These are phyloP conservation scores for Cytospora piceae DNA, from an alignment of 2,329 filamentous ascomycete species.

Conservation along the genomic window DNA sequence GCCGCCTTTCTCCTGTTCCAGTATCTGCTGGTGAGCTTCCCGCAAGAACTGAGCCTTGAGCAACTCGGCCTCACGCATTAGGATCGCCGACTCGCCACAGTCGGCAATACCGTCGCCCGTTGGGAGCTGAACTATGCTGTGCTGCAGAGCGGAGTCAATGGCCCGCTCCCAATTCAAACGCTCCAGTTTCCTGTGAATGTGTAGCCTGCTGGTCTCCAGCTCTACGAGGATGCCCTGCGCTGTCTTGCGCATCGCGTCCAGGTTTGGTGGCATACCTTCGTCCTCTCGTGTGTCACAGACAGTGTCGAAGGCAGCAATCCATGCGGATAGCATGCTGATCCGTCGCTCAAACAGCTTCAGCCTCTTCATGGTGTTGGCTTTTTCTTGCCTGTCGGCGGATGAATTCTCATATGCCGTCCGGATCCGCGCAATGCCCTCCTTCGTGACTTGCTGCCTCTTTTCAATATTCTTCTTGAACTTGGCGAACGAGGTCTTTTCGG, in stretches of 20 bases:
- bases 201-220: slow-evolving; percentile 85
- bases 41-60: slow-evolving; percentile 81
- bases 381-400: slow-evolving; percentile 75
- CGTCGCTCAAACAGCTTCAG: slow-evolving; percentile 81
- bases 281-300: slow-evolving; percentile 74
- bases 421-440: slow-evolving; percentile 80
- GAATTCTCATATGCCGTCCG: slow-evolving; percentile 85
- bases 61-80: slow-evolving; percentile 83
- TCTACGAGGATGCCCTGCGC: slow-evolving; percentile 88
- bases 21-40: slow-evolving; percentile 74
- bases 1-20: slow-evolving; percentile 82
- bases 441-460: slow-evolving; percentile 75
- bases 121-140: slow-evolving; percentile 78
- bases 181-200: slow-evolving; percentile 82
- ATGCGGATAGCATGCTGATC: slow-evolving; percentile 83
- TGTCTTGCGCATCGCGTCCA: slow-evolving; percentile 80
- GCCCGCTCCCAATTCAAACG: slow-evolving; percentile 85
- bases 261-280: slow-evolving; percentile 69
- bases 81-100: slow-evolving; percentile 67
- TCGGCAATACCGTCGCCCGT: slow-evolving; percentile 69
- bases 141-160: slow-evolving; percentile 84
- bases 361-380: slow-evolving; percentile 78
- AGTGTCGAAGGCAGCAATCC: slow-evolving; percentile 89
- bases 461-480: slow-evolving; percentile 92
- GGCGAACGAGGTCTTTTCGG: slow-evolving; percentile 76